Evolutionary conservation across 257 asterid genomes (phyloP), one percentile per base, ranked within the genome.

Genomic region (Leptodermis oblonga): DNA sequence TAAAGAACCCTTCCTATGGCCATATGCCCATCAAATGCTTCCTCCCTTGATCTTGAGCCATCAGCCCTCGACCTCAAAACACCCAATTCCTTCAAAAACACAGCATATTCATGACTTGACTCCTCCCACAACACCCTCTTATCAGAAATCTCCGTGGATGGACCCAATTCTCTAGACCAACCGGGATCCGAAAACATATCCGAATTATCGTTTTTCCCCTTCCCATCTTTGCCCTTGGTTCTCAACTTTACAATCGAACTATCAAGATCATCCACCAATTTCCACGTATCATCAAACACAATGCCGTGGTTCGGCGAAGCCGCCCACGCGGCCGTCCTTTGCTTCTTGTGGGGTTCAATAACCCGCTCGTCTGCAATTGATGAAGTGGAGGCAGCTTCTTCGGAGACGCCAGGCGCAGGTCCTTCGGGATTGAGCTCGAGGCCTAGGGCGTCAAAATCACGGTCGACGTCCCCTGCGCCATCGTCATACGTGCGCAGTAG

Each of bases 21-120:
- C 97, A 94, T 91, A 34, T 94, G 99, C 49, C 99, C 99, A 28
- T 94, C 99, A 65, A 94, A 89, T 49, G 99, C 99, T 80, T 94
- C 99, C 22, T 91, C 85, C 73, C 97, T 85, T 18, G 99, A 90
- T 65, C 95, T 78, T 1, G 99, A 83, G 68, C 97, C 89, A 62
- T 94, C 99, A 0, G 97, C 96, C 78, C 97, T 79, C 8, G 97
- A 79, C 84, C 99, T 87, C 86, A 94, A 81, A 26, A 82, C 97
- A 7, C 92, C 96, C 77, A 90, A 74, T 20, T 93, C 99, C 79
- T 85, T 94, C 65, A 94, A 92, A 70, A 94, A 91, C 2, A 81
- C 79, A 0, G 90, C 81, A 37, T 88, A 94, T 48, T 93, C 96
- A 33, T 84, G 86, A 5, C 97, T 89, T 0, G 85, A 67, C 41